Percentiles rank a stretch among this genome's conserved stretches.
phyloP scores from a whole-genome alignment of 1,284 basidiomycete species.

The Austroboletus niveus region DNA sequence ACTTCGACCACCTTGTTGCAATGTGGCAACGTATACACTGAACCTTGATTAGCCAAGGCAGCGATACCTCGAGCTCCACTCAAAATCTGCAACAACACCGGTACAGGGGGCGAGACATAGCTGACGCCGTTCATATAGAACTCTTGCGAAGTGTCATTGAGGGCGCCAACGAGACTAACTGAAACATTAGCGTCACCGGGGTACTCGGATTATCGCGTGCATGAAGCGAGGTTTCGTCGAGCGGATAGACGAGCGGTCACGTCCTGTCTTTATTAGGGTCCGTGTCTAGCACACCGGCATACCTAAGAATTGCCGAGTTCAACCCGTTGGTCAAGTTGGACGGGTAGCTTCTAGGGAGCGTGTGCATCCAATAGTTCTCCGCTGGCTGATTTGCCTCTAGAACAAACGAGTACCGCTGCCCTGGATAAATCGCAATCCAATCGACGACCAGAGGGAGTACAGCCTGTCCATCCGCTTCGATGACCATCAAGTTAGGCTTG shows the following conservation, averaged over 20 bases:
- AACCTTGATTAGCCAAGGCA: no score
- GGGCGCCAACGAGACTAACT: constrained; percentile 24
- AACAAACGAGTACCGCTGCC: constrained; percentile 37
- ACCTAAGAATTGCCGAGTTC: constrained; percentile 35
- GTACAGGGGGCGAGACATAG: constrained; percentile 38
- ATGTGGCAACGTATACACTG: constrained; percentile 32
- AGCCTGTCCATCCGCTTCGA: constrained; percentile 36
- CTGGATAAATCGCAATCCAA: constrained; percentile 27
- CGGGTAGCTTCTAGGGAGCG: constrained; percentile 9
- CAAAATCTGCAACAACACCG: constrained; percentile 47
- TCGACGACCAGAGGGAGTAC: constrained; percentile 30
- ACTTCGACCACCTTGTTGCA: constrained; percentile 40
- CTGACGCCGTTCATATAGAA: constrained; percentile 31
- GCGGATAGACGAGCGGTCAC: constrained; percentile 7
- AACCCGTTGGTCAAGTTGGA: constrained; percentile 11
- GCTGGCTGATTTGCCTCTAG: constrained; percentile 28
- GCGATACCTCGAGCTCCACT: constrained; percentile 31
- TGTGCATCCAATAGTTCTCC: constrained; percentile 32
- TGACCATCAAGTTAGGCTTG: constrained; percentile 39
- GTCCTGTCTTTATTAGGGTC: constrained; percentile 29
- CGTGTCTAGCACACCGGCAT: constrained; percentile 26
- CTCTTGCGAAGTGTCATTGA: constrained; percentile 16
- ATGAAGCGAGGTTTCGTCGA: constrained; percentile 27
- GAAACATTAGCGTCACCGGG: constrained; percentile 27
- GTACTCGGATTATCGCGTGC: constrained; percentile 19